These are phyloP conservation scores for Pythium scleroteichum DNA, from an alignment of 352 stramenopile species.

Conservation along the genomic window DNA sequence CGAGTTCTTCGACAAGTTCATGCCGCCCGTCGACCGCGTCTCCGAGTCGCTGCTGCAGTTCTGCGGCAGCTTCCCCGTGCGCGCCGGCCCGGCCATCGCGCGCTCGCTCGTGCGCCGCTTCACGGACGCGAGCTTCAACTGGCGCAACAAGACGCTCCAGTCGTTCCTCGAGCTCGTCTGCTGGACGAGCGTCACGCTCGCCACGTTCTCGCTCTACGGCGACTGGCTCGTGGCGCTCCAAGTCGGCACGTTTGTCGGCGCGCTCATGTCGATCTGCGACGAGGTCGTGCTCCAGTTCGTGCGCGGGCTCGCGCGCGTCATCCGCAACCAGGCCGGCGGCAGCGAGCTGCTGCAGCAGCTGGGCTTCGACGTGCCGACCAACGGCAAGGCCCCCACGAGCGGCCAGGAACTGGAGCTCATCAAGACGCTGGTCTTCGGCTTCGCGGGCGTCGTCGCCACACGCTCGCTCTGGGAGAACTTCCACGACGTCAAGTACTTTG, in stretches of 20 bases:
- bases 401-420: conserved; percentile 69
- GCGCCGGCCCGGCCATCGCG: conserved; percentile 44
- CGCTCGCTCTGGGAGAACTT: conserved; percentile 67
- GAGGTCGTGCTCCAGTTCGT: conserved; percentile 75
- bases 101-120: conserved; percentile 61
- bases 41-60: conserved; percentile 61
- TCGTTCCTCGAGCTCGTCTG: conserved; percentile 79
- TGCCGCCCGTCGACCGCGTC: conserved; percentile 44
- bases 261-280: conserved; percentile 81
- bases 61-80: conserved; percentile 62
- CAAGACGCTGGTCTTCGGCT: conserved; percentile 81
- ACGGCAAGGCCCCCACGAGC: conserved; percentile 66
- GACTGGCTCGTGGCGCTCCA: conserved; percentile 64
- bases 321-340: conserved; percentile 69
- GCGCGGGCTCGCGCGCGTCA: conserved; percentile 56
- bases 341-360: conserved; percentile 54
- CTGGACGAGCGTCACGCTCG: conserved; percentile 71
- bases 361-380: conserved; percentile 72
- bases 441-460: conserved; percentile 62
- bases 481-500: conserved; percentile 74
- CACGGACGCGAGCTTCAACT: conserved; percentile 78
- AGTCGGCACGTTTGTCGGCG: conserved; percentile 72
- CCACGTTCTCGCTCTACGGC: conserved; percentile 56
- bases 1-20: conserved; percentile 54
- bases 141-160: conserved; percentile 80